Conservation (phyloP, 139 green algal genomes). For the Zygnema circumcarinatum region DNA sequence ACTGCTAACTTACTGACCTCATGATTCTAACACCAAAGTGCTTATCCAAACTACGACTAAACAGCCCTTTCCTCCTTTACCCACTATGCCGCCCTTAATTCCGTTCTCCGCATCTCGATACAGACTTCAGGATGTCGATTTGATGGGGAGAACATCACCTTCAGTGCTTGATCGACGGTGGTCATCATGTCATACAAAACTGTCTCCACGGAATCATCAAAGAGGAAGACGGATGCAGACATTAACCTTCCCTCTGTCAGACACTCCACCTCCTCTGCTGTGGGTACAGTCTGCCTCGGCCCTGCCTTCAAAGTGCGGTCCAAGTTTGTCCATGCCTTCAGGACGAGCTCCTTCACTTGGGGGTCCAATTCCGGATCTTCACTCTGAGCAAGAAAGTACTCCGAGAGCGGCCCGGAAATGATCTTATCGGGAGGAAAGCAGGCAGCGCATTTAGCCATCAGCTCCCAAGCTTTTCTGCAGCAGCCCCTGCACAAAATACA, state of each 20-base stretch:
- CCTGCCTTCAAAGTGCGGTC: constrained; percentile 20
- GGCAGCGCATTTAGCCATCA: constrained; percentile 16
- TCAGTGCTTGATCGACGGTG: constrained; percentile 8
- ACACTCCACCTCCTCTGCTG: constrained; percentile 11
- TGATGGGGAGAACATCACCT: too few species aligned
- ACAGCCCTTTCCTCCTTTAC: too few species aligned
- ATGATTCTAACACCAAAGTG: too few species aligned
- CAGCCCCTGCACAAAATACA: not conserved
- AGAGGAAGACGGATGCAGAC: constrained; percentile 14
- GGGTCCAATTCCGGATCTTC: not conserved
- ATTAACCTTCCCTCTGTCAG: not conserved
- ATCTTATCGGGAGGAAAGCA: constrained; percentile 17
- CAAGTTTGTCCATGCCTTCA: constrained; percentile 18
- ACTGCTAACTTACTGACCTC: too few species aligned
- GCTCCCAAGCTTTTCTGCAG: constrained; percentile 11
- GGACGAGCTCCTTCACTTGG: not conserved
- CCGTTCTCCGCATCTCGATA: too few species aligned
- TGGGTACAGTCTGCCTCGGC: not conserved
- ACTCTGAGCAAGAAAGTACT: constrained; percentile 17
- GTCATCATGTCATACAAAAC: not conserved
- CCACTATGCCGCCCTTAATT: too few species aligned
- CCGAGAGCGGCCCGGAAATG: constrained; percentile 10
- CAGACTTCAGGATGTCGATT: too few species aligned
- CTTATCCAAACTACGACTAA: too few species aligned
- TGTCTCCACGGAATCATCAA: constrained; percentile 21